These are phyloP conservation scores for Porcisia deanei DNA, from an alignment of 208 protist species.

Conservation along the genomic window DNA sequence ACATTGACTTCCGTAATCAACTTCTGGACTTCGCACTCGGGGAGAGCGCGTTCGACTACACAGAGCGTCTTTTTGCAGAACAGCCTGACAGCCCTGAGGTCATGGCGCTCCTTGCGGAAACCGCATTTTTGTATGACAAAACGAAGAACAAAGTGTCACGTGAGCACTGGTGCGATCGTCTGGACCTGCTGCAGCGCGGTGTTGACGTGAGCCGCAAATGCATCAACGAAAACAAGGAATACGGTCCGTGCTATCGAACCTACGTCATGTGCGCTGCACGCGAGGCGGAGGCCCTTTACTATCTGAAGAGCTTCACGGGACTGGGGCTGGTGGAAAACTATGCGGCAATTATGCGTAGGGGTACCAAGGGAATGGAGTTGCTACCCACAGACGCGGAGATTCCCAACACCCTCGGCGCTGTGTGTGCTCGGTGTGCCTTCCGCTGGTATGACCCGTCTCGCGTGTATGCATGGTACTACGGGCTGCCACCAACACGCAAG, in stretches of 20 bases:
- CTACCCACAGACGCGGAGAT: conserved; percentile 73
- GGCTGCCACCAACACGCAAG: conserved; percentile 46
- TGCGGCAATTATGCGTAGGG: conserved; percentile 74
- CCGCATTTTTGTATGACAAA: conserved; percentile 76
- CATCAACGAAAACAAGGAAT: conserved; percentile 82
- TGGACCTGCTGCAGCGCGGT: conserved; percentile 83
- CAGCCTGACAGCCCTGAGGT: conserved; percentile 73
- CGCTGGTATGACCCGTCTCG: conserved; percentile 74
- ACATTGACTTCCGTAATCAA: conserved; percentile 74
- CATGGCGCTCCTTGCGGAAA: conserved; percentile 87
- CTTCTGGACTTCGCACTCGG: conserved; percentile 76
- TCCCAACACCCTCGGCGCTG: conserved; percentile 69
- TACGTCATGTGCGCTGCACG: conserved; percentile 79
- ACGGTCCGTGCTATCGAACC: conserved; percentile 83
- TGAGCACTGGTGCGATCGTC: conserved; percentile 83
- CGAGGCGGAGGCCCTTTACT: conserved; percentile 81
- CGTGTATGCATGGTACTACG: conserved; percentile 56
- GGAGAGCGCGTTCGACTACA: conserved; percentile 80
- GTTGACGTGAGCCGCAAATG: conserved; percentile 90
- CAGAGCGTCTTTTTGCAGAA: conserved; percentile 64
- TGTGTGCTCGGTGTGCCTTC: conserved; percentile 75
- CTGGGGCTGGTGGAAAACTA: conserved; percentile 85
- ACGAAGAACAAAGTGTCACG: conserved; percentile 81
- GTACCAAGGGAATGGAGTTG: conserved; percentile 61
- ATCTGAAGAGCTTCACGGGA: conserved; percentile 63